Percentiles rank a stretch among this genome's conserved stretches.
Conservation (phyloP, 805 yeast genomes). For the Kuraishia floccosa region DNA sequence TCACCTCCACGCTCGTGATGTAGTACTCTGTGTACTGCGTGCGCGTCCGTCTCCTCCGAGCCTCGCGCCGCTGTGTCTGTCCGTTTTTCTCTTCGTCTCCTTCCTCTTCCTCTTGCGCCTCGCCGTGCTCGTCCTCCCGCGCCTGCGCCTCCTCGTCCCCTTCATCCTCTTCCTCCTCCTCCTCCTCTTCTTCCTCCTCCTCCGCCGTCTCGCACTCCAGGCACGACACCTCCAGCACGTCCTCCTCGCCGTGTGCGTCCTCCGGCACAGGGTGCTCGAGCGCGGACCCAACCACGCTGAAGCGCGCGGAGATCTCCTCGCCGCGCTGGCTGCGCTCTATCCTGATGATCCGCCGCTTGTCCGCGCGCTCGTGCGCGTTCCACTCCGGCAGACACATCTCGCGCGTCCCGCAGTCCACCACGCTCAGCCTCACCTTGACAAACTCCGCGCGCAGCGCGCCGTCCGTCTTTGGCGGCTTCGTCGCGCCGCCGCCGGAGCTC, state of each 20-base stretch:
- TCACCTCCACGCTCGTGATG: constrained; percentile 58
- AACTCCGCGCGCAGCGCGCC: constrained; percentile 11
- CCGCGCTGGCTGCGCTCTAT: constrained; percentile 43
- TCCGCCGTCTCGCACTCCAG: constrained; percentile 32
- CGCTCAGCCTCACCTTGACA: constrained; percentile 35
- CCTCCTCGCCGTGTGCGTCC: constrained; percentile 25
- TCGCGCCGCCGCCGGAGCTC: constrained; percentile 45
- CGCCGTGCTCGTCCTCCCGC: too few species aligned
- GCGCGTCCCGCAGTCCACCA: constrained; percentile 30
- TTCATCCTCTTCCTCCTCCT: constrained; percentile 10
- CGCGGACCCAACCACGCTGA: constrained; percentile 41
- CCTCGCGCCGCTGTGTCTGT: too few species aligned
- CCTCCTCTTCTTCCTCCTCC: constrained; percentile 10
- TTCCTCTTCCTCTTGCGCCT: background rate
- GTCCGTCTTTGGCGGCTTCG: constrained; percentile 36
- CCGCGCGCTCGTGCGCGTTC: constrained; percentile 31
- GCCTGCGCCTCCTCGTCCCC: background rate
- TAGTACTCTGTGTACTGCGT: too few species aligned
- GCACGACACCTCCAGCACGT: constrained; percentile 50
- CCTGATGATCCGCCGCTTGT: constrained; percentile 45
- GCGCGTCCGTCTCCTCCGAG: too few species aligned
- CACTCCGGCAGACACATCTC: constrained; percentile 42
- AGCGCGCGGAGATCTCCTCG: constrained; percentile 32
- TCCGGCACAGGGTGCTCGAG: constrained; percentile 30
- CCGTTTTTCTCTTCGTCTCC: background rate